Base-by-base conservation (phyloP, 2,329 filamentous ascomycete species). In the Fusarium sp. region DNA sequence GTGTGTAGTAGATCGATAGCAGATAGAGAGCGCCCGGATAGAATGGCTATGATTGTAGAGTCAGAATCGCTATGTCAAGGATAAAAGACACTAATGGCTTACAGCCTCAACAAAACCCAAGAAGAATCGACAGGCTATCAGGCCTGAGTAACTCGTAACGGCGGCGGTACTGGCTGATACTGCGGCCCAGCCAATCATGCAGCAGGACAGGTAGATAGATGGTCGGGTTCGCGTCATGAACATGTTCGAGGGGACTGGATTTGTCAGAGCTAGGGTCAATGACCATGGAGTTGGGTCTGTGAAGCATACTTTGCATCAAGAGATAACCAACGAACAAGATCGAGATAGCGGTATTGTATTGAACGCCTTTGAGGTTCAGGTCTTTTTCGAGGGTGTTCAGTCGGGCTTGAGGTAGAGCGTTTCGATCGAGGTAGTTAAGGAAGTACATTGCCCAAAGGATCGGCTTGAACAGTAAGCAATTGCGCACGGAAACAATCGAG, bases 351-450 rank as follows among this genome's bases (percentile, higher is more conserved):
- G 68, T 71, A 46, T 72, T 73, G 49, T 74, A 74, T 34, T 75
- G 38, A 8, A 70, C 64, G 1, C 68, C 71, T 24, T 70, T 66
- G 9, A 74, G 59, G 43, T 60, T 60, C 8, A 74, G 47, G 20
- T 75, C 70, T 16, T 62, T 43, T 43, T 75, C 73, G 5, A 74
- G 62, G 2, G 52, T 68, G 11, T 74, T 73, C 8, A 75, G 50
- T 30, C 70, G 61, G 4, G 73, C 73, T 4, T 72, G 70, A 3
- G 73, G 70, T 2, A 76, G 54, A 27, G 72, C 73, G 22, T 76
- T 76, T 16, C 73, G 73, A 38, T 76, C 73, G 61, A 84, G 77
- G 59, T 82, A 82, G 67, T 82, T 83, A 45, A 83, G 74, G 27
- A 54, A 54, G 27, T 54, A 54, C 40, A 54, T 54, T 2, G 40